Percentiles rank a stretch among this genome's conserved stretches.
phyloP scores from a whole-genome alignment of 2,329 filamentous ascomycete genomes.

The Paecilomyces niveus region DNA sequence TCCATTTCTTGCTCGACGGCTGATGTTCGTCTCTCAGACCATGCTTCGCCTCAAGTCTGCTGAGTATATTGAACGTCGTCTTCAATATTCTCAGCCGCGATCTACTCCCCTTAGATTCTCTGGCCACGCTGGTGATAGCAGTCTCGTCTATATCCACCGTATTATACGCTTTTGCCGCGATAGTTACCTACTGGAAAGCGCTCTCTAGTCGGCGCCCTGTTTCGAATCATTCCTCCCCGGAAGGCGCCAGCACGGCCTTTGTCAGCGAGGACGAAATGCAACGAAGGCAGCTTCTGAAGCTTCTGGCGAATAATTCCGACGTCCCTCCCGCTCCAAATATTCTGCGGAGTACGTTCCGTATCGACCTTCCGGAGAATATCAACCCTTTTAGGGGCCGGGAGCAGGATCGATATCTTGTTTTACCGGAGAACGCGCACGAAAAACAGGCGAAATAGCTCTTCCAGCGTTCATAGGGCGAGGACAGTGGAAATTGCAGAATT shows the following conservation, averaged over 20 bases:
- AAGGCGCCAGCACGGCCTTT: conserved; percentile 7
- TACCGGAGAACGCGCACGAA: background rate
- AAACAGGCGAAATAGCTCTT: too few species aligned
- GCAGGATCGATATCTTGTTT: conserved; percentile 1
- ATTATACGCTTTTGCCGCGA: conserved; percentile 18
- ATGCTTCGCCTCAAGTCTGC: conserved; percentile 19
- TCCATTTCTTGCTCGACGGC: background rate
- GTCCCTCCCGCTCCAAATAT: conserved; percentile 19
- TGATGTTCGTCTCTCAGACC: conserved; percentile 4
- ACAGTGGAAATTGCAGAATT: background rate
- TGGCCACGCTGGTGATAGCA: conserved; percentile 19
- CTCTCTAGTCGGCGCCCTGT: conserved; percentile 5
- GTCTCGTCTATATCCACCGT: conserved; percentile 20
- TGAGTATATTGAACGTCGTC: conserved; percentile 26
- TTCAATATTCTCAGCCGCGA: conserved; percentile 24
- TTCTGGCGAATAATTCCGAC: conserved; percentile 23
- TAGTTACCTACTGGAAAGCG: conserved; percentile 17
- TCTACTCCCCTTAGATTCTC: conserved; percentile 17
- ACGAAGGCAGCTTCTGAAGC: conserved; percentile 29
- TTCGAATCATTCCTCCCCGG: conserved; percentile 2
- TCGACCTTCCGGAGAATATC: conserved; percentile 16
- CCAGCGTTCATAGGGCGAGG: background rate
- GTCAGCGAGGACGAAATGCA: conserved; percentile 33
- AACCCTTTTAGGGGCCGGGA: conserved; percentile 5
- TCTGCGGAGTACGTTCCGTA: conserved; percentile 19